Conservation (phyloP, 2,329 filamentous ascomycete genomes). For the Lachnellula occidentalis region DNA sequence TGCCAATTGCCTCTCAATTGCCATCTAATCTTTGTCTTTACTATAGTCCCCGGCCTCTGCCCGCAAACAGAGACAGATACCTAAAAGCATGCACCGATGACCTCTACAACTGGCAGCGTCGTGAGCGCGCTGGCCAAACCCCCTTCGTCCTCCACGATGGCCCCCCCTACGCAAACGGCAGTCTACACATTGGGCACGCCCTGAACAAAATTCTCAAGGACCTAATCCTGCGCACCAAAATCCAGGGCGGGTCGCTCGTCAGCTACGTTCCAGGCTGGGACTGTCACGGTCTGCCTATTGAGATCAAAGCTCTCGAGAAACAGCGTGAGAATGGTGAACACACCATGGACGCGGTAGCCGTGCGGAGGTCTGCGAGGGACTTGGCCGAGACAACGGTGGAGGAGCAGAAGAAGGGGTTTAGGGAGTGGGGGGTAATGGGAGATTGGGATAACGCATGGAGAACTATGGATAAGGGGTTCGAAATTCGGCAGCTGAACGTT, state of each 20-base stretch:
- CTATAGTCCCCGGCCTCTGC: conserved; percentile 33
- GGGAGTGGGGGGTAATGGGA: conserved; percentile 70
- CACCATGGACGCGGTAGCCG: conserved; percentile 46
- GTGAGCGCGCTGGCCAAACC: conserved; percentile 29
- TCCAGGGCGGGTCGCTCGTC: conserved; percentile 37
- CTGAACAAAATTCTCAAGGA: conserved; percentile 98
- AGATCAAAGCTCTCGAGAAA: conserved; percentile 74
- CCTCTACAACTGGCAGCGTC: conserved; percentile 79
- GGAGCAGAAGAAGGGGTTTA: conserved; percentile 69
- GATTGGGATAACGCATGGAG: conserved; percentile 74
- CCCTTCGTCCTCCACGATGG: conserved; percentile 88
- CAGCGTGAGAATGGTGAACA: conserved; percentile 28
- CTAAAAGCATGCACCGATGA: conserved; percentile 77
- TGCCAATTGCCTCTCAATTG: not conserved
- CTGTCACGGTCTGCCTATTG: conserved; percentile 94
- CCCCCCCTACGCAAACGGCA: conserved; percentile 92
- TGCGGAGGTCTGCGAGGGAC: conserved; percentile 58
- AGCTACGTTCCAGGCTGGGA: conserved; percentile 93
- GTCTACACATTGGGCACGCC: conserved; percentile 86
- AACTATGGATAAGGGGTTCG: conserved; percentile 73
- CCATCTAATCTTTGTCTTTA: conserved; percentile 11
- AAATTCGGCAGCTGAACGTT: conserved; percentile 67
- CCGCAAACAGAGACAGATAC: conserved; percentile 47
- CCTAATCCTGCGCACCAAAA: conserved; percentile 6
- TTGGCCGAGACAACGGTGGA: conserved; percentile 65